phyloP scores from a whole-genome alignment of 345 rosid genomes.

The Syzygium aromaticum region DNA sequence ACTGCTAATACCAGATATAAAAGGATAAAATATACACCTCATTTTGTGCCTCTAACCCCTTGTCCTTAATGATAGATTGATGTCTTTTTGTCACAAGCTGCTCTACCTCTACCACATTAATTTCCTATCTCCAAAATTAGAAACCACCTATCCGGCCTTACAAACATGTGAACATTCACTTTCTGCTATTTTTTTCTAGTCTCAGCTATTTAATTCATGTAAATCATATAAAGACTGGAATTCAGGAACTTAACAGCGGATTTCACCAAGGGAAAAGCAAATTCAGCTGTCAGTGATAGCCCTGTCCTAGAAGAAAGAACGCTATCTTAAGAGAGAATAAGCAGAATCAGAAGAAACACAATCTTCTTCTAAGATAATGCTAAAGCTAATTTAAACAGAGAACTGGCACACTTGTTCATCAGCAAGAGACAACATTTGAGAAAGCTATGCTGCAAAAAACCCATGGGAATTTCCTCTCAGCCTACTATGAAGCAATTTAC shows the following conservation, averaged over 20 bases:
- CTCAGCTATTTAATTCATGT: background rate
- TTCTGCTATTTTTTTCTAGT: background rate
- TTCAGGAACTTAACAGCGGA: background rate
- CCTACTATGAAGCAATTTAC: background rate
- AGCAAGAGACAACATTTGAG: background rate
- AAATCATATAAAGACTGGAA: background rate
- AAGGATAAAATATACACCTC: background rate
- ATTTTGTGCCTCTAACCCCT: background rate
- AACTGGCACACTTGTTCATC: background rate
- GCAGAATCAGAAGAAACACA: background rate
- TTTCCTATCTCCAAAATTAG: background rate
- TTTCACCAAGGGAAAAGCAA: background rate
- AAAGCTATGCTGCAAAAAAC: background rate
- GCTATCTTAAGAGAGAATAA: background rate
- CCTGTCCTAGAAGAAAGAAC: background rate
- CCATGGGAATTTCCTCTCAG: background rate
- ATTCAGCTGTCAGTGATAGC: background rate
- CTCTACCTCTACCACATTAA: background rate
- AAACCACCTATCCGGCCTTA: background rate
- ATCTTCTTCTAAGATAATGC: background rate
- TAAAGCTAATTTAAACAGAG: background rate
- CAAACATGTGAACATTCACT: background rate
- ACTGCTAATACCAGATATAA: background rate
- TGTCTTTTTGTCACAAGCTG: background rate
- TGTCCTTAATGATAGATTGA: background rate